Evolutionary conservation across 208 protist genomes (phyloP).

Genomic region (Porcisia hertigi): DNA sequence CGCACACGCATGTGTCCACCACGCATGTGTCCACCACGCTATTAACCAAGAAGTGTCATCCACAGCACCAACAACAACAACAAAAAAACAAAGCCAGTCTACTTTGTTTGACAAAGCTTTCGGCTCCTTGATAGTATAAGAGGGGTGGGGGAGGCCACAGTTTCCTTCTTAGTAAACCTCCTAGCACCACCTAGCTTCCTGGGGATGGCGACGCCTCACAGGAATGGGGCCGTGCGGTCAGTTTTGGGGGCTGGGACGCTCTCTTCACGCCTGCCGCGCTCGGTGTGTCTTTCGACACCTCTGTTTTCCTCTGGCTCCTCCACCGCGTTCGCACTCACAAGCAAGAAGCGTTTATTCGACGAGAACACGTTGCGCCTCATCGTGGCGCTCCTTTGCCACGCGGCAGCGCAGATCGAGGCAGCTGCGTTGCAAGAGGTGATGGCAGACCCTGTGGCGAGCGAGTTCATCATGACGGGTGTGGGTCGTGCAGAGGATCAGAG

Average conservation of each 20-base stretch:
- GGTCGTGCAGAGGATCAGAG: constrained; percentile 13
- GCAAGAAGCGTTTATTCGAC: constrained; percentile 19
- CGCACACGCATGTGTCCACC: too few relatives aligned
- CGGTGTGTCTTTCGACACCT: background rate
- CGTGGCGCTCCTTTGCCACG: constrained; percentile 4
- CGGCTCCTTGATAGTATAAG: too few relatives aligned
- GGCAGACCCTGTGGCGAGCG: constrained; percentile 22
- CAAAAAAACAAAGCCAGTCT: background rate
- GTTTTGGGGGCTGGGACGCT: background rate
- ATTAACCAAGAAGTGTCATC: background rate
- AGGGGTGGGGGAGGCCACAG: background rate
- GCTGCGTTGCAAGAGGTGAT: constrained; percentile 17
- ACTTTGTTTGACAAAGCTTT: background rate
- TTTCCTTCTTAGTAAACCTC: background rate
- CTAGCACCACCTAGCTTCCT: background rate
- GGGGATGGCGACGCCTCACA: background rate
- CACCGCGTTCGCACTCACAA: constrained; percentile 19
- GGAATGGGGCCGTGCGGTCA: background rate
- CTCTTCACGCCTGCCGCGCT: background rate
- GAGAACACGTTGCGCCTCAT: constrained; percentile 16
- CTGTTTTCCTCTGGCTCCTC: background rate
- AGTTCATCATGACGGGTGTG: constrained; percentile 23
- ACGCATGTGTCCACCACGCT: background rate
- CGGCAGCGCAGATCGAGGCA: constrained; percentile 15
- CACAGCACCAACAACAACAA: background rate